Percentiles rank a stretch among this genome's conserved stretches.
Evolutionary conservation across 176 grass and related monocot genomes (phyloP).

Genomic region (Bromus sterilis): DNA sequence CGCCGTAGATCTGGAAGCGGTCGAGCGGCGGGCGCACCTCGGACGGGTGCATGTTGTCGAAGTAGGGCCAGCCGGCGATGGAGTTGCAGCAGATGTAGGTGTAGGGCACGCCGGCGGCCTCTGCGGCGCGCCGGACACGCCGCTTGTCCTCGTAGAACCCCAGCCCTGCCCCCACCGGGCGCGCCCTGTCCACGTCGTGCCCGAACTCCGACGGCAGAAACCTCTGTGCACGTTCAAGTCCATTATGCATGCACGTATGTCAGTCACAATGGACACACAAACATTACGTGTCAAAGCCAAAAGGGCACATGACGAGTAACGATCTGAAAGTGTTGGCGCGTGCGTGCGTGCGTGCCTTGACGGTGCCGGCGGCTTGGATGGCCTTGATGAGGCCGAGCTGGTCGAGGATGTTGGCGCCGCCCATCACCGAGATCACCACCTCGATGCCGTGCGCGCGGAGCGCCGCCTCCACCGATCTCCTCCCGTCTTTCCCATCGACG

Average conservation of each 20-base stretch:
- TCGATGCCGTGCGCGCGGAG: constrained; percentile 41
- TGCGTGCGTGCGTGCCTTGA: constrained; percentile 33
- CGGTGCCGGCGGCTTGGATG: constrained; percentile 33
- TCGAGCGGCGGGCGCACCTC: constrained; percentile 56
- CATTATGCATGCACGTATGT: no score
- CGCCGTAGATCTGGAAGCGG: constrained; percentile 73
- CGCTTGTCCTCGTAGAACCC: constrained; percentile 59
- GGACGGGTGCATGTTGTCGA: constrained; percentile 63
- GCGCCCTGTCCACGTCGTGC: constrained; percentile 77
- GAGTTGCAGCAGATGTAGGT: constrained; percentile 85
- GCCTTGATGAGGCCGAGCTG: constrained; percentile 60
- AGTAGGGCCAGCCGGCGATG: constrained; percentile 74
- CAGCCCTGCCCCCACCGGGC: constrained; percentile 50
- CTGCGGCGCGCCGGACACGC: constrained; percentile 41
- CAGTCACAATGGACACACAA: no score
- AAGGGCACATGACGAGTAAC: no score
- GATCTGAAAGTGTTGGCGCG: no score
- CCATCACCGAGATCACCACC: constrained; percentile 67
- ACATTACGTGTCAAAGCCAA: neutral
- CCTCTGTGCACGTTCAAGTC: neutral
- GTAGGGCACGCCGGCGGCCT: constrained; percentile 53
- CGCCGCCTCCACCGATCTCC: constrained; percentile 29
- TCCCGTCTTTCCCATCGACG: neutral
- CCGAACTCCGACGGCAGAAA: constrained; percentile 81
- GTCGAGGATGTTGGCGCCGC: constrained; percentile 50